Base-by-base conservation (phyloP, 495 filamentous ascomycete species). In the Penicillium pancosmium region DNA sequence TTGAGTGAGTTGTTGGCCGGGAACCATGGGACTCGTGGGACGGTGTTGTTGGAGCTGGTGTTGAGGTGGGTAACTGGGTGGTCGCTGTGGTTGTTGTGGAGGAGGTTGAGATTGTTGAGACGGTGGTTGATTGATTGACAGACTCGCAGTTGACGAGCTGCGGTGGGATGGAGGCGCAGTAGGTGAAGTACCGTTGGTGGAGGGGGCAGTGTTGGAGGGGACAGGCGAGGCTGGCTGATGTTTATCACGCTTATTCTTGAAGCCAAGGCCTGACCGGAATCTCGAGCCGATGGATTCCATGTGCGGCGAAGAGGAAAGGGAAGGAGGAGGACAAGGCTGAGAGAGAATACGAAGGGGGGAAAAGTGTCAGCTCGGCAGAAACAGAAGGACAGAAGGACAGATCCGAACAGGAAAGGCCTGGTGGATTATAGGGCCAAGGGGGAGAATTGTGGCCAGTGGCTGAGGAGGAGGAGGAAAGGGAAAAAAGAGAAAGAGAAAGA, bases 31-130 rank as follows among this genome's bases (percentile, higher is more conserved):
- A 62, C 80, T 83, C 43, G 41, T 44, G 3, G 76, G 78, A 52
- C 84, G 82, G 62, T 86, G 82, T 52, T 84, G 83, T 56, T 84
- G 84, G 57, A 31, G 27, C 6, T 31, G 82, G 62, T 86, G 82
- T 52, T 84, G 83, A 56, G 77, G 72, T 56, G 83, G 83, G 71
- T 92, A 91, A 74, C 88, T 92, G 18, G 90, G 90, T 58, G 90
- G 90, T 65, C 88, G 84, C 4, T 48, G 41, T 46, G 21, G 41
- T 38, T 38, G 90, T 58, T 89, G 90, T 65, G 87, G 84, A 31
- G 78, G 79, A 59, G 76, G 55, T 31, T 70, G 61, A 49, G 57
- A 33, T 63, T 75, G 78, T 5, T 34, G 23, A 3, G 19, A 19
- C 21, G 31, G 46, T 23, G 23, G 44, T 19, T 44, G 41, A 44